Evolutionary conservation across 495 filamentous ascomycete species (phyloP).

Genomic region (Xylaria telfairii): DNA sequence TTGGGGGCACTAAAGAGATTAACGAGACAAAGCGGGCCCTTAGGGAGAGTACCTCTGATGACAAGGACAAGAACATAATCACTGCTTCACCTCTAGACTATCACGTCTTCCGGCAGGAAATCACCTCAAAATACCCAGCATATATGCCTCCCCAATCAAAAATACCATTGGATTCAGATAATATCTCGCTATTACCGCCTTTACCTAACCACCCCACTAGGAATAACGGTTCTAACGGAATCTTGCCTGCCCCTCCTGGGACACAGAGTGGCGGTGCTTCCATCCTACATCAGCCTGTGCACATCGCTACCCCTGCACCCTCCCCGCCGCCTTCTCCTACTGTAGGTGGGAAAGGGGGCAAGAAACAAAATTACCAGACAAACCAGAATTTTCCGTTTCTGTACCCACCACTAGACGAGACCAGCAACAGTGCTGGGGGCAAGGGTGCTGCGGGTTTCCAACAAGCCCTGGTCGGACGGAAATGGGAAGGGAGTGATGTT

Average conservation of each 20-base stretch:
- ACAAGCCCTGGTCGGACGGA: constrained; percentile 75
- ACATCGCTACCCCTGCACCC: constrained; percentile 97
- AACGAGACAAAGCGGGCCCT: constrained; percentile 73
- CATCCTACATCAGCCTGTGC: constrained; percentile 93
- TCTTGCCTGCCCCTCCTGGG: constrained; percentile 52
- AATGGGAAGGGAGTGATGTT: constrained; percentile 90
- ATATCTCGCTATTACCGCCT: constrained; percentile 87
- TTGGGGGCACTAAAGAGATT: constrained; percentile 78
- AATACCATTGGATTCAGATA: constrained; percentile 86
- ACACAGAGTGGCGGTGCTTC: constrained; percentile 69
- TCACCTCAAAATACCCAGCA: constrained; percentile 97
- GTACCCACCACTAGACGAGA: constrained; percentile 87
- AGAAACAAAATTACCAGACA: constrained; percentile 99
- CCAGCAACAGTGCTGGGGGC: constrained; percentile 83
- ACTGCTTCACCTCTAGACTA: constrained; percentile 95
- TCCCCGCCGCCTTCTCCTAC: constrained; percentile 94
- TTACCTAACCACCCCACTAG: constrained; percentile 73
- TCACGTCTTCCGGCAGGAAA: constrained; percentile 93
- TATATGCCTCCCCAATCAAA: constrained; percentile 87
- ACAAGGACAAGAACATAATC: constrained; percentile 65
- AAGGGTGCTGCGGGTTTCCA: constrained; percentile 80
- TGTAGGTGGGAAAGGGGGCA: constrained; percentile 88
- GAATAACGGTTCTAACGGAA: constrained; percentile 54
- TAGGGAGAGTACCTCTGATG: constrained; percentile 54
- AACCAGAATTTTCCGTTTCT: constrained; percentile 99